These are phyloP conservation scores for Castanea mollissima DNA, from an alignment of 306 rosid species.

Conservation along the genomic window DNA sequence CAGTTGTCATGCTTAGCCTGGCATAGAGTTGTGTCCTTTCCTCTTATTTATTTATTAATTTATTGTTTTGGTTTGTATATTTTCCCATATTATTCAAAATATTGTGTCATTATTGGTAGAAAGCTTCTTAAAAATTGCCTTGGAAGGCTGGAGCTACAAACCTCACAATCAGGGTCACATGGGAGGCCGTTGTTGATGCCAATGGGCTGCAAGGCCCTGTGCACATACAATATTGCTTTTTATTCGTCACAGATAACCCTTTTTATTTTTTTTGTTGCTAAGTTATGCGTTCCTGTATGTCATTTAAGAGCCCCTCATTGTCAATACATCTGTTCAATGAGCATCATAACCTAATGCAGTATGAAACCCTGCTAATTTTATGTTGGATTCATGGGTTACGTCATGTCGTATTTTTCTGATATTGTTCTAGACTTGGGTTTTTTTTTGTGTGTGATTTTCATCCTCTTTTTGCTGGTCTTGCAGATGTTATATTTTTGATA, in stretches of 20 bases:
- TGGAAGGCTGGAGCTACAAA: not conserved
- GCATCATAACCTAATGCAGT: not conserved
- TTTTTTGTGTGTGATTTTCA: constrained; percentile 10
- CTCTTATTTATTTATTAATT: not conserved
- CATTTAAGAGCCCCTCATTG: not conserved
- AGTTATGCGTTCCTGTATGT: not conserved
- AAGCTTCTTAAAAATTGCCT: not conserved
- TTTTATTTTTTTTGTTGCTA: not conserved
- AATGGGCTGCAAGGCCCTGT: not conserved
- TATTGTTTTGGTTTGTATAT: not conserved
- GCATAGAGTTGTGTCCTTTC: not conserved
- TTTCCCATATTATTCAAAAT: not conserved
- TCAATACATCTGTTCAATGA: not conserved
- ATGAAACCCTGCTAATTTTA: not conserved
- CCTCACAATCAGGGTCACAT: not conserved
- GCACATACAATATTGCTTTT: not conserved
- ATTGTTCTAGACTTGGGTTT: not conserved
- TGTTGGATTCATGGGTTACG: not conserved
- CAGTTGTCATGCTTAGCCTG: not conserved
- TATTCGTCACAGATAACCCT: not conserved
- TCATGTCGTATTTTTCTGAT: not conserved
- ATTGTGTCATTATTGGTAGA: not conserved
- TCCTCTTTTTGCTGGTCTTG: constrained; percentile 24
- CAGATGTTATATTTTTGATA: constrained; percentile 93
- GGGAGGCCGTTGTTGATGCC: not conserved